Conservation (phyloP, 768 basidiomycete species). For the Suillus discolor region DNA sequence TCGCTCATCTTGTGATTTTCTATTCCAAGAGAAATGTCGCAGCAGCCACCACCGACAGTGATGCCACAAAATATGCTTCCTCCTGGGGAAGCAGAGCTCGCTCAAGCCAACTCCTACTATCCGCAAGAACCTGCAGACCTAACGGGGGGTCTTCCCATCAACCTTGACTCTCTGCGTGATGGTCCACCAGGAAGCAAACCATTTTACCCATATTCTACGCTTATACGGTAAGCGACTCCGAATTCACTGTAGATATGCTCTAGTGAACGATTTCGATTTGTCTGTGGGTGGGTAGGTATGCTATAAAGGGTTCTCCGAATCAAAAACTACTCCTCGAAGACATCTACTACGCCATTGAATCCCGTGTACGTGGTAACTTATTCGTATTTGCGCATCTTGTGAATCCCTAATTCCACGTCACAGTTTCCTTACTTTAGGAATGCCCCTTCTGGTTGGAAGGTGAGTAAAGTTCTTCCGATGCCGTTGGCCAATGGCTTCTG, state of each 20-base stretch:
- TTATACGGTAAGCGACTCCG: conserved; percentile 69
- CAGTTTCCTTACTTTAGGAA: conserved; percentile 90
- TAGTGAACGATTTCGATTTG: conserved; percentile 5
- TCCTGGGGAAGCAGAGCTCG: conserved; percentile 54
- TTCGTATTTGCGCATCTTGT: conserved; percentile 4
- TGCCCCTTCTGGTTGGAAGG: conserved; percentile 92
- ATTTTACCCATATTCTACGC: conserved; percentile 89
- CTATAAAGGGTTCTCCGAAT: conserved; percentile 89
- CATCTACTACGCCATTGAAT: conserved; percentile 91
- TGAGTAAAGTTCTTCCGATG: conserved; percentile 39
- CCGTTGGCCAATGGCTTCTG: conserved; percentile 2
- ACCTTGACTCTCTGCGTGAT: conserved; percentile 83
- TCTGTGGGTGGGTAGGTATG: conserved; percentile 56
- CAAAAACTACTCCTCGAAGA: conserved; percentile 85
- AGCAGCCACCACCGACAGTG: conserved; percentile 48
- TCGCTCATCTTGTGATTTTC: conserved; percentile 17
- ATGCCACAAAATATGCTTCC: conserved; percentile 66
- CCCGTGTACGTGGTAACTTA: conserved; percentile 57
- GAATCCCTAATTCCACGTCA: conserved; percentile 15
- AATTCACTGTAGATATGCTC: conserved; percentile 8
- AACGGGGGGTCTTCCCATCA: conserved; percentile 83
- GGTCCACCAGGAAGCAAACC: conserved; percentile 89
- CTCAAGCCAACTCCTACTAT: conserved; percentile 61
- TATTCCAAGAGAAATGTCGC: conserved; percentile 42
- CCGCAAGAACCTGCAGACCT: conserved; percentile 79